Base-by-base conservation (phyloP, 2,329 filamentous ascomycete genomes). In the Curvularia sp. region DNA sequence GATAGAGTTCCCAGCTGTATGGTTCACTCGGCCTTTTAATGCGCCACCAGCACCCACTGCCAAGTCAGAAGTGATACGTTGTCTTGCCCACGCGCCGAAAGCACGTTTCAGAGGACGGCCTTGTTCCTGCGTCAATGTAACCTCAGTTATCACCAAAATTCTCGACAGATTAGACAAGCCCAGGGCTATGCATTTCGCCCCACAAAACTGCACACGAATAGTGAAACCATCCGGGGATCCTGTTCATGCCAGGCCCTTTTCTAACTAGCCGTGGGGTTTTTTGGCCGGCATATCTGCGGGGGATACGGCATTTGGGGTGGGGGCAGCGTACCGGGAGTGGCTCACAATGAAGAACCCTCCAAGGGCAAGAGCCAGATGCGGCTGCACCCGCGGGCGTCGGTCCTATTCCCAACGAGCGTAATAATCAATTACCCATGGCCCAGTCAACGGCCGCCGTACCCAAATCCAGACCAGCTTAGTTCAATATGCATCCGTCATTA, bases 321-420 rank as follows among this genome's bases (percentile, higher is more conserved):
- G 53, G 31, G 24, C 22, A 52, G 20, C 41, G 31, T 28, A 56
- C 39, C 26, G 39, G 33, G 44, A 18, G 26, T 38, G 38, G 38
- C 44, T 35, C 38, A 44, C 10, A 39, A 26, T 35, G 44, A 39
- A 38, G 44, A 48, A 28, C 44, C 53, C 24, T 39, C 30, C 26
- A 18, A 39, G 48, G 53, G 35, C 53, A 31, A 38, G 26, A 8
- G 26, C 20, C 41, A 6, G 51, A 56, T 52, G 53, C 31, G 53
- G 53, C 39, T 51, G 26, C 39, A 42, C 53, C 53, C 41, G 48
- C 53, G 24, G 41, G 26, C 28, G 20, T 44, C 18, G 53, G 39
- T 18, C 26, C 18, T 31, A 42, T 7, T 46, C 15, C 18, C 31
- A 56, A 46, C 31, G 24, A 46, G 53, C 18, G 39, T 49, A 35